Percentiles rank a stretch among this genome's conserved stretches.
Evolutionary conservation across 176 grass and related monocot species (phyloP).

Genomic region (Bothriochloa decipiens): DNA sequence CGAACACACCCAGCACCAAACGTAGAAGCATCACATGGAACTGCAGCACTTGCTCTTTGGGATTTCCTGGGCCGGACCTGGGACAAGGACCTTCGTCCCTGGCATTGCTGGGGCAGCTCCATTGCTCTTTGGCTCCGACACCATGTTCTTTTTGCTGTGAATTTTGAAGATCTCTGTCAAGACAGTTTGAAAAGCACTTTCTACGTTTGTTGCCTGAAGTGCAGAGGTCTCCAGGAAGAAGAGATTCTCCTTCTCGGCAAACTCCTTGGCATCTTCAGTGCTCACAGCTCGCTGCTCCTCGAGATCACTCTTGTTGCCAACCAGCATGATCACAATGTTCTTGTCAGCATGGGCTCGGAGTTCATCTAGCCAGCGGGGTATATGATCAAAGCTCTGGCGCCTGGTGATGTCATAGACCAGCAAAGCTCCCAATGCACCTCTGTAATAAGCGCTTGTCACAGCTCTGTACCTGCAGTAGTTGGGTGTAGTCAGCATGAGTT

Average conservation of each 20-base stretch:
- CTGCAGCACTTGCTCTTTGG: slow-evolving; percentile 62
- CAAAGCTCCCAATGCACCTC: slow-evolving; percentile 67
- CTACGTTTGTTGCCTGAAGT: slow-evolving; percentile 65
- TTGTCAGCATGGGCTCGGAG: slow-evolving; percentile 72
- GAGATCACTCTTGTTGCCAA: slow-evolving; percentile 77
- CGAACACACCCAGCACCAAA: background rate
- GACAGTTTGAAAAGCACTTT: slow-evolving; percentile 68
- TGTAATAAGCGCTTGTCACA: slow-evolving; percentile 81
- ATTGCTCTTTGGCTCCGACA: slow-evolving; percentile 44
- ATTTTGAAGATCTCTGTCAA: slow-evolving; percentile 78
- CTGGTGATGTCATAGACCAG: slow-evolving; percentile 85
- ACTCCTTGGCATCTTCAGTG: slow-evolving; percentile 70
- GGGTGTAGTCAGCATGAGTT: slow-evolving; percentile 15
- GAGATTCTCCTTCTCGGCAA: slow-evolving; percentile 74
- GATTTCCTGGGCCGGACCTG: slow-evolving; percentile 66
- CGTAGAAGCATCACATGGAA: slow-evolving; percentile 35
- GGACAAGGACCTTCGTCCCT: slow-evolving; percentile 62
- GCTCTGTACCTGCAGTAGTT: slow-evolving; percentile 65
- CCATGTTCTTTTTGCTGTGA: slow-evolving; percentile 66
- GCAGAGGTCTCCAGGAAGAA: slow-evolving; percentile 83
- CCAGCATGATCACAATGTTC: slow-evolving; percentile 86
- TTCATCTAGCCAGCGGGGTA: slow-evolving; percentile 79
- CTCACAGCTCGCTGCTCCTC: slow-evolving; percentile 62
- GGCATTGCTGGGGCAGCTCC: slow-evolving; percentile 39
- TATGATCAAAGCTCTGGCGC: slow-evolving; percentile 84